These are phyloP conservation scores for Nitzschia sp. DNA, from an alignment of 108 stramenopile genomes.

Conservation along the genomic window DNA sequence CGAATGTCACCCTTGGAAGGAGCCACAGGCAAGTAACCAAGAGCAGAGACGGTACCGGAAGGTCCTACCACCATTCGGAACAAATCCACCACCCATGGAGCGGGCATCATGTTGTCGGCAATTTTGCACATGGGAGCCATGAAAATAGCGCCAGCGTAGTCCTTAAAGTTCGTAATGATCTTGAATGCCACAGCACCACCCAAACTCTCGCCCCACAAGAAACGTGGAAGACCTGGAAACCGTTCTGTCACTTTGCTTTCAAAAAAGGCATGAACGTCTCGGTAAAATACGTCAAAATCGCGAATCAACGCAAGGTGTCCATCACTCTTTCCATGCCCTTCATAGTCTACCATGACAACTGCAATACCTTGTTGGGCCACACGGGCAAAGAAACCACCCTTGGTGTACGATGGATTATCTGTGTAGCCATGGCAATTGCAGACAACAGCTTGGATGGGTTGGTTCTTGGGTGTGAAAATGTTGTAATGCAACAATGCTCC, in stretches of 20 bases:
- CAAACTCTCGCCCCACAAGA: slow-evolving; percentile 73
- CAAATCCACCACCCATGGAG: slow-evolving; percentile 53
- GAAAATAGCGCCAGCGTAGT: slow-evolving; percentile 58
- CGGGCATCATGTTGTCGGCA: slow-evolving; percentile 50
- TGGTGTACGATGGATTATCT: slow-evolving; percentile 59
- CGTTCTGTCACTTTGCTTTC: slow-evolving; percentile 24
- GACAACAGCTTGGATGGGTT: slow-evolving; percentile 52
- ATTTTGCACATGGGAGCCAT: slow-evolving; percentile 73
- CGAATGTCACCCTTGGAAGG: slow-evolving; percentile 48
- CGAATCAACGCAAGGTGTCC: slow-evolving; percentile 47
- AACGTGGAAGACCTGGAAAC: slow-evolving; percentile 46
- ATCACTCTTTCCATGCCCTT: slow-evolving; percentile 71
- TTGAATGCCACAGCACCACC: slow-evolving; percentile 66
- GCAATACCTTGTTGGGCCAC: slow-evolving; percentile 55
- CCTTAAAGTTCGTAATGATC: slow-evolving; percentile 33
- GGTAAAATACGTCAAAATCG: slow-evolving; percentile 43
- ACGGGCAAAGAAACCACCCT: slow-evolving; percentile 43
- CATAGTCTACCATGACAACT: slow-evolving; percentile 64
- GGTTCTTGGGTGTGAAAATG: slow-evolving; percentile 50
- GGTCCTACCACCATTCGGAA: slow-evolving; percentile 43
- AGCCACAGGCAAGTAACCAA: slow-evolving; percentile 45
- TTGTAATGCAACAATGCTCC: slow-evolving; percentile 54
- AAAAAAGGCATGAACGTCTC: slow-evolving; percentile 55
- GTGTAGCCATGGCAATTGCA: slow-evolving; percentile 70
- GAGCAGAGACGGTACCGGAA: slow-evolving; percentile 31